phyloP scores from a whole-genome alignment of 331 rosid genomes.

The Phaseolus coccineus region DNA sequence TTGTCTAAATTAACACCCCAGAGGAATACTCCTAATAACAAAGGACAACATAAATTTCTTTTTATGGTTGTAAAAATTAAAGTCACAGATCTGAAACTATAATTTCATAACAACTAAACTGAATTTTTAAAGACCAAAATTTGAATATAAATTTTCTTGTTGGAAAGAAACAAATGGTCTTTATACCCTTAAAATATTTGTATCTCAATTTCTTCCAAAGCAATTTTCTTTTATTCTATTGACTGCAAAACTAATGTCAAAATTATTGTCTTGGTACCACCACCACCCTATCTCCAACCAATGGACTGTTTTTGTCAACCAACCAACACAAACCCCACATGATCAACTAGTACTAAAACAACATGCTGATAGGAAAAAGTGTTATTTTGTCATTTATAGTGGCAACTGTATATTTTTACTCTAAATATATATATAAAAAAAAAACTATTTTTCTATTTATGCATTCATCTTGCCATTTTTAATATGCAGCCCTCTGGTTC shows the following conservation, averaged over 20 bases:
- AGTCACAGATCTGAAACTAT: not conserved
- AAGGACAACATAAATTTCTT: not conserved
- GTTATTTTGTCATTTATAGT: not conserved
- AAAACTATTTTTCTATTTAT: constrained; percentile 11
- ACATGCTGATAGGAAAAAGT: not conserved
- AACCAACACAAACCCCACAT: constrained; percentile 12
- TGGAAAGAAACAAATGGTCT: too few species aligned
- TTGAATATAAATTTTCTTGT: not conserved
- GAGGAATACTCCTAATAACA: not conserved
- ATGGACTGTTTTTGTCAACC: not conserved
- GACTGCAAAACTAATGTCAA: not conserved
- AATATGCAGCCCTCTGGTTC: constrained; percentile 26
- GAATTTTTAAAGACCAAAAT: not conserved
- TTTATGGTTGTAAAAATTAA: not conserved
- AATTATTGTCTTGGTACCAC: not conserved
- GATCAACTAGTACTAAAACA: not conserved
- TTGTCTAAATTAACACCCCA: not conserved
- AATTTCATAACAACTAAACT: not conserved
- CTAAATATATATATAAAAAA: too few species aligned
- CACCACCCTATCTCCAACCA: not conserved
- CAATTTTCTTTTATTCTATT: not conserved
- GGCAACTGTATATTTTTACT: not conserved
- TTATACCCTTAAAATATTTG: too few species aligned
- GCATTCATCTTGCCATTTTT: constrained; percentile 33
- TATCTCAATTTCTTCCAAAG: not conserved